A percentile compares a stretch with the other conserved stretches of the same genome.
Evolutionary conservation across 257 asterid species (phyloP).

Genomic region (Fraxinus pennsylvanica): DNA sequence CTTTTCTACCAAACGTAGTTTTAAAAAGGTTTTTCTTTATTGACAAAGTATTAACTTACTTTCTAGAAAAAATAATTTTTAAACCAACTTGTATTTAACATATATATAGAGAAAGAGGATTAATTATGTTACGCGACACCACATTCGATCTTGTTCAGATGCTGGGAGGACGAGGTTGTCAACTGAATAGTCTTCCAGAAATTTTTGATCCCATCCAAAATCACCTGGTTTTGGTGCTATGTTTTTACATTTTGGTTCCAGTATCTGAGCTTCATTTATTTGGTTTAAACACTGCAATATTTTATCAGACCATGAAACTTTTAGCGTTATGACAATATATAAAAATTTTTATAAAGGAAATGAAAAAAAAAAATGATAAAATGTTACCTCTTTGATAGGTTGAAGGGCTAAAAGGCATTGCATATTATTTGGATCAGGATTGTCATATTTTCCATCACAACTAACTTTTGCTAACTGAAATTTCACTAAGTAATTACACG

Average conservation of each 20-base stretch:
- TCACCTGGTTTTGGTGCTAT: constrained; percentile 23
- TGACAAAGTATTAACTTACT: no score
- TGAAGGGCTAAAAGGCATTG: constrained; percentile 34
- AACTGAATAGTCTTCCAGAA: constrained; percentile 25
- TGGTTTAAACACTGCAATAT: constrained; percentile 35
- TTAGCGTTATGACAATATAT: neutral
- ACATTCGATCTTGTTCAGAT: constrained; percentile 10
- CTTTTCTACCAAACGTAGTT: no score
- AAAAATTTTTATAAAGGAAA: neutral
- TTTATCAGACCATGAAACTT: neutral
- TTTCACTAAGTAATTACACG: no score
- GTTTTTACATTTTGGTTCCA: constrained; percentile 46
- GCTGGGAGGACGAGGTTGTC: constrained; percentile 16
- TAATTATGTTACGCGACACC: constrained; percentile 40
- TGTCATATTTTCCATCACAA: constrained; percentile 41
- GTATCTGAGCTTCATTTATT: constrained; percentile 1
- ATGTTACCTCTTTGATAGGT: constrained; percentile 30
- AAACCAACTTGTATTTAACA: neutral
- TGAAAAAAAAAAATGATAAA: neutral
- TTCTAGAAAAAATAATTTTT: neutral
- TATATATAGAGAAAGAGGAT: neutral
- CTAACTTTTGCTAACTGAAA: constrained; percentile 43
- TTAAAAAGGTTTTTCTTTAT: no score
- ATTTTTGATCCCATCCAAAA: neutral
- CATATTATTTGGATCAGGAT: constrained; percentile 36